These are phyloP conservation scores for Vicia faba DNA, from an alignment of 306 rosid species.

Conservation along the genomic window DNA sequence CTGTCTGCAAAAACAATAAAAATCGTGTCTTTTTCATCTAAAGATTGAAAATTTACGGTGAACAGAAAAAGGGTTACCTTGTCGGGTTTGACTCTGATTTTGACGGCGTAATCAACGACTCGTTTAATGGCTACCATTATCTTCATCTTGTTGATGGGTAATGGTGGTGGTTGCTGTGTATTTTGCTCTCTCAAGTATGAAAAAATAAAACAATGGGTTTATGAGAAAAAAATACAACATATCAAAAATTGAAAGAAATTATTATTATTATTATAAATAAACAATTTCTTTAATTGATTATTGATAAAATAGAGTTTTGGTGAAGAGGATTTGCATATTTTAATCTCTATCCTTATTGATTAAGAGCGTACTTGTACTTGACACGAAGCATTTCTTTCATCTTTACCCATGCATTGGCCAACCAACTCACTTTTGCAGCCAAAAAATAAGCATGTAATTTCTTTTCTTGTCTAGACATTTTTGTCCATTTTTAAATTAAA, in stretches of 20 bases:
- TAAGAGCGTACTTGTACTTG: neutral
- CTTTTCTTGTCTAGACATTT: no score
- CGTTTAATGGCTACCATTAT: constrained; percentile 87
- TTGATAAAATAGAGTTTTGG: no score
- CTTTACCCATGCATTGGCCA: neutral
- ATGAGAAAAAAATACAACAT: neutral
- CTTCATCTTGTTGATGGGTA: constrained; percentile 58
- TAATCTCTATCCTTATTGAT: no score
- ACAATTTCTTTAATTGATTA: no score
- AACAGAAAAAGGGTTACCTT: constrained; percentile 47
- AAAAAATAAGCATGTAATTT: no score
- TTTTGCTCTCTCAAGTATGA: neutral
- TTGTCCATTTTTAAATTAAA: no score
- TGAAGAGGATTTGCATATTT: no score
- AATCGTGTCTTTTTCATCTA: constrained; percentile 10
- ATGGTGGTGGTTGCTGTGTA: neutral
- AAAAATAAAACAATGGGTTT: neutral
- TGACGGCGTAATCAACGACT: constrained; percentile 89
- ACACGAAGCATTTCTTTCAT: neutral
- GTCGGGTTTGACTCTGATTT: constrained; percentile 89
- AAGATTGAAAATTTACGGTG: constrained; percentile 17
- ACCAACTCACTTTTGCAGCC: neutral
- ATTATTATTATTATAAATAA: no score
- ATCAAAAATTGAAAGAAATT: no score
- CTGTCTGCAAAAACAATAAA: constrained; percentile 51